Evolutionary conservation across 306 rosid species (phyloP).

Genomic region (Spatholobus suberectus): DNA sequence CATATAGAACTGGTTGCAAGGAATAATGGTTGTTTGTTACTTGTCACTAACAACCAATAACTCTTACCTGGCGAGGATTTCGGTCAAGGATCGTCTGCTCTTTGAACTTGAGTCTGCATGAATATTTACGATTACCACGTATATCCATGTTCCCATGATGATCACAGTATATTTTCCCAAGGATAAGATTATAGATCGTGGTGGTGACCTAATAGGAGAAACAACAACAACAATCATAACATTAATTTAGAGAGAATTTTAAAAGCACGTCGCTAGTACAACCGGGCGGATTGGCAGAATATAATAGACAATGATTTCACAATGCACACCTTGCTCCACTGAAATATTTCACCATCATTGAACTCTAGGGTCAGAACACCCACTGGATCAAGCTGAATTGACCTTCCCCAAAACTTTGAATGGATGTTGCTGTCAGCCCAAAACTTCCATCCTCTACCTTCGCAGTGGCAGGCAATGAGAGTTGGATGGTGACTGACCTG

Average conservation of each 20-base stretch:
- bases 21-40: not conserved
- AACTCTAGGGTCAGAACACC: conserved; percentile 87
- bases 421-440: conserved; percentile 97
- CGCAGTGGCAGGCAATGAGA: conserved; percentile 95
- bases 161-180: conserved; percentile 92
- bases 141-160: conserved; percentile 96
- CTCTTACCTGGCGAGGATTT: conserved; percentile 90
- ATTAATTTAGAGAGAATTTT: not conserved
- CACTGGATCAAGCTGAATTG: conserved; percentile 95
- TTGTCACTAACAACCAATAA: conserved; percentile 8
- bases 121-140: conserved; percentile 78
- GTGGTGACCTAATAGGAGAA: conserved; percentile 80
- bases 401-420: conserved; percentile 94
- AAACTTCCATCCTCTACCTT: conserved; percentile 99
- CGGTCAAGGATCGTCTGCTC: conserved; percentile 94
- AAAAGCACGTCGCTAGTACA: not conserved
- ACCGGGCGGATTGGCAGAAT: not conserved
- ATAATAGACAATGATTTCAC: conserved; percentile 25
- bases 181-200: conserved; percentile 86
- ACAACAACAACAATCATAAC: not conserved
- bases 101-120: conserved; percentile 89
- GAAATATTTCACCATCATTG: conserved; percentile 95
- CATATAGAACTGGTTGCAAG: not conserved
- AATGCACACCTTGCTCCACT: conserved; percentile 89
- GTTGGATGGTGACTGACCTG: conserved; percentile 99